phyloP scores from a whole-genome alignment of 805 yeast genomes.

The Torulaspora maleeae region DNA sequence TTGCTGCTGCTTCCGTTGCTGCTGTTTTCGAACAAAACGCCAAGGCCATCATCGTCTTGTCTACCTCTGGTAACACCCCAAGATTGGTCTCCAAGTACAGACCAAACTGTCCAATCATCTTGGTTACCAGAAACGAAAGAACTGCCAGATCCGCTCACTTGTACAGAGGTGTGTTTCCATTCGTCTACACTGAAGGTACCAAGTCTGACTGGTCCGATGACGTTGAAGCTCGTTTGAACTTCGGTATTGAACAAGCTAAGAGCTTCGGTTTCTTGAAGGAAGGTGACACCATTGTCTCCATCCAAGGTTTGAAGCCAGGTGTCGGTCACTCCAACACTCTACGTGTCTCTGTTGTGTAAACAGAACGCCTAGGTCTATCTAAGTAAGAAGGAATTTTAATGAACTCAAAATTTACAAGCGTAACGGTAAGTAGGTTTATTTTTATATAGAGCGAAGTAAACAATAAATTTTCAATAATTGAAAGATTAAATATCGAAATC shows the following conservation, averaged over 20 bases:
- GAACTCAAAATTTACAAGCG: slow-evolving; percentile 7
- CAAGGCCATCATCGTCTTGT: slow-evolving; percentile 92
- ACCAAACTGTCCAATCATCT: slow-evolving; percentile 94
- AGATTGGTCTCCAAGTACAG: slow-evolving; percentile 96
- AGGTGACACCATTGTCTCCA: slow-evolving; percentile 88
- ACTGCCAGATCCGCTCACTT: slow-evolving; percentile 95
- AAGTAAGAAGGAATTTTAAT: slow-evolving; percentile 5
- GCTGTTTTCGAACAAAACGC: slow-evolving; percentile 96
- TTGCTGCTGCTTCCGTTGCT: slow-evolving; percentile 94
- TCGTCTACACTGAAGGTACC: slow-evolving; percentile 62
- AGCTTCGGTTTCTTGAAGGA: slow-evolving; percentile 76
- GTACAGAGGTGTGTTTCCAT: slow-evolving; percentile 98
- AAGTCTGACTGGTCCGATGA: slow-evolving; percentile 88
- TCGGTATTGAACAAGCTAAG: slow-evolving; percentile 87
- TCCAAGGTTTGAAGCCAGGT: slow-evolving; percentile 99
- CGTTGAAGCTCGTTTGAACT: slow-evolving; percentile 89
- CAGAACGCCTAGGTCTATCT: slow-evolving; percentile 2
- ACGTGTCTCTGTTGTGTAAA: slow-evolving; percentile 77
- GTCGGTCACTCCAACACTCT: slow-evolving; percentile 98
- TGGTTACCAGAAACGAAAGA: slow-evolving; percentile 93
- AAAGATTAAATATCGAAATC: slow-evolving; percentile 22
- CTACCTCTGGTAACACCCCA: slow-evolving; percentile 92
- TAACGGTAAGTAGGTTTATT: slow-evolving; percentile 8
- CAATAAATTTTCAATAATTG: background rate
- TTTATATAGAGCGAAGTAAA: slow-evolving; percentile 9